These are phyloP conservation scores for Boletus sp. DNA, from an alignment of 768 basidiomycete genomes.

Conservation along the genomic window DNA sequence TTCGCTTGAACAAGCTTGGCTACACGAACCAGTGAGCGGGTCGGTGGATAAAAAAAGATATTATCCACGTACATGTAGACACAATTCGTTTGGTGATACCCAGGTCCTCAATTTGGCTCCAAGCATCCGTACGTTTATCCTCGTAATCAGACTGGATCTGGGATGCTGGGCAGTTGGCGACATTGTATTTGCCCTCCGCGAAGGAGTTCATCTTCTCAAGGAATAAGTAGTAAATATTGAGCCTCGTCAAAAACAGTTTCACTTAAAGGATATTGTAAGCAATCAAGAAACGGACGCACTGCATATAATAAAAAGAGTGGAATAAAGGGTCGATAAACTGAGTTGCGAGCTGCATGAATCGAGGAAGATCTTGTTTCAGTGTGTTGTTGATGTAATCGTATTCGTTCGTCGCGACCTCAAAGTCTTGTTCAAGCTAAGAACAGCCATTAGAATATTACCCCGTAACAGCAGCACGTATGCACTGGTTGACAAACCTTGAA, in stretches of 20 bases:
- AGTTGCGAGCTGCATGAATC: conserved; percentile 85
- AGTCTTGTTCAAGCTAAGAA: conserved; percentile 88
- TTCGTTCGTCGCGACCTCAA: conserved; percentile 86
- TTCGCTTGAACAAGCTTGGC: conserved; percentile 67
- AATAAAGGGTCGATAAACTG: conserved; percentile 97
- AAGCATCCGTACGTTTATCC: conserved; percentile 78
- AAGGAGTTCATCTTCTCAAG: conserved; percentile 93
- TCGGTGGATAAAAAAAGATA: background rate
- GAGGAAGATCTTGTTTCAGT: conserved; percentile 88
- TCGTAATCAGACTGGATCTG: conserved; percentile 80
- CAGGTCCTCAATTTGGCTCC: conserved; percentile 73
- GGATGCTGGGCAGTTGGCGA: conserved; percentile 59
- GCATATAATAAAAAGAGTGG: conserved; percentile 99
- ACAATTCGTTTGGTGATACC: conserved; percentile 80
- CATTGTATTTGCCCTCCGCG: conserved; percentile 74
- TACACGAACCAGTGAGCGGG: conserved; percentile 29
- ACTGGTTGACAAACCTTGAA: conserved; percentile 68
- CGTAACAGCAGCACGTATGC: background rate
- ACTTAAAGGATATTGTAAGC: background rate
- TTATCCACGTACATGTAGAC: conserved; percentile 70
- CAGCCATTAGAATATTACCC: background rate
- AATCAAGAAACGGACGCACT: conserved; percentile 54
- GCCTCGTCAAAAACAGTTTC: conserved; percentile 40
- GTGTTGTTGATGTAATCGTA: conserved; percentile 91
- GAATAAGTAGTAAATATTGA: conserved; percentile 92